Evolutionary conservation across 768 basidiomycete species (phyloP).

Genomic region (Russula ochroleuca): DNA sequence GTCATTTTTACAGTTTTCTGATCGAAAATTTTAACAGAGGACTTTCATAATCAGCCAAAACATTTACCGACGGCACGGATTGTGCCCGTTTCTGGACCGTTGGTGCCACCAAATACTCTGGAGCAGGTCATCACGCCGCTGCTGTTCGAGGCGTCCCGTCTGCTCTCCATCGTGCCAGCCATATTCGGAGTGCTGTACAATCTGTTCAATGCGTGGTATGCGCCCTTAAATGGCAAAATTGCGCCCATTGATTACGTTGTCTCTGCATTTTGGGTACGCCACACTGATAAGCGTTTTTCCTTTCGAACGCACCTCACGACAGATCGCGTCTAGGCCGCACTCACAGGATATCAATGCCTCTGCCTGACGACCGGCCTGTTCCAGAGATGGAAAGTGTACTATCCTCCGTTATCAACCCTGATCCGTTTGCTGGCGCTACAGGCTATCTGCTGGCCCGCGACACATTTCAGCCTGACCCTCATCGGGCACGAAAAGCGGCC

Average conservation of each 20-base stretch:
- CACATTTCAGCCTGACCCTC: conserved; percentile 74
- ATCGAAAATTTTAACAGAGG: conserved; percentile 8
- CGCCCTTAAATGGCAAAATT: conserved; percentile 36
- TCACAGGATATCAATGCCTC: conserved; percentile 89
- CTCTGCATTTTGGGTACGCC: conserved; percentile 65
- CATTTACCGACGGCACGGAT: conserved; percentile 69
- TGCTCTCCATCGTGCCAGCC: conserved; percentile 70
- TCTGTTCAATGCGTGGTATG: conserved; percentile 47
- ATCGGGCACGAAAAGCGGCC: conserved; percentile 68
- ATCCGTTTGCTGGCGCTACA: conserved; percentile 90
- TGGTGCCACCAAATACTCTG: conserved; percentile 47
- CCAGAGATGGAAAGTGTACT: conserved; percentile 87
- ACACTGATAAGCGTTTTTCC: conserved; percentile 1
- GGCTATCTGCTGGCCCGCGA: conserved; percentile 95
- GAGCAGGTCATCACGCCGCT: conserved; percentile 50
- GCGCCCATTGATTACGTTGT: conserved; percentile 61
- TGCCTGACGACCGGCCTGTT: conserved; percentile 83
- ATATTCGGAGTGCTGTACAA: conserved; percentile 62
- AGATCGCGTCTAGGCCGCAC: conserved; percentile 51
- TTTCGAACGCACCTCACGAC: background rate
- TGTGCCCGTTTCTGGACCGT: conserved; percentile 45
- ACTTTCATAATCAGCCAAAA: conserved; percentile 39
- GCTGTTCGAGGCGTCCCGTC: conserved; percentile 65
- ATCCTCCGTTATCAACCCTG: conserved; percentile 80
- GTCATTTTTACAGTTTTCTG: background rate